Evolutionary conservation across 257 asterid genomes (phyloP).

Genomic region (Penstemon newberryi): DNA sequence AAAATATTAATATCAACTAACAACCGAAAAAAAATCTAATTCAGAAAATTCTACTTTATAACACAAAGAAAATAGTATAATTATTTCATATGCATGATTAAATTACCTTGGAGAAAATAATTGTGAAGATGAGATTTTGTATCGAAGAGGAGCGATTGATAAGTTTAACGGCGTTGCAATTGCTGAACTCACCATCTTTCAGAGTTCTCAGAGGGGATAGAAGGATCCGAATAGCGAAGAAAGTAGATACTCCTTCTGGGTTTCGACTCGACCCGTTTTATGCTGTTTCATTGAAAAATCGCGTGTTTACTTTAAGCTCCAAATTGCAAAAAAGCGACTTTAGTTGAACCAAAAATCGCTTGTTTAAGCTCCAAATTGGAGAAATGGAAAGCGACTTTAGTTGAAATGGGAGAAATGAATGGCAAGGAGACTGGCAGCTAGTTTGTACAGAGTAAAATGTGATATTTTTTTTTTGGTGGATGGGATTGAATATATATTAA

Average conservation of each 20-base stretch:
- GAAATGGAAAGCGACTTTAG: too few species aligned
- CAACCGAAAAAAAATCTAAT: neutral
- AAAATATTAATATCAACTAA: constrained; percentile 4
- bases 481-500: too few species aligned
- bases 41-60: neutral
- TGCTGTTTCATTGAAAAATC: neutral
- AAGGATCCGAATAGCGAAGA: constrained; percentile 26
- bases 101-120: constrained; percentile 43
- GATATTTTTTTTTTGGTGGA: too few species aligned
- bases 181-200: constrained; percentile 62
- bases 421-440: too few species aligned
- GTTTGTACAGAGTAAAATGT: too few species aligned
- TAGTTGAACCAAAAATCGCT: neutral
- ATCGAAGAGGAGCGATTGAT: constrained; percentile 36
- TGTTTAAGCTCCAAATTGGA: too few species aligned
- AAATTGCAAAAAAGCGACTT: neutral
- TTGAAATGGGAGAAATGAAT: too few species aligned
- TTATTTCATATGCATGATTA: neutral
- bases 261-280: constrained; percentile 20
- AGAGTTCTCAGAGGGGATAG: constrained; percentile 21
- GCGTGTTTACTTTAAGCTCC: neutral
- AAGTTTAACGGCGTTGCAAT: constrained; percentile 53
- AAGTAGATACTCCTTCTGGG: constrained; percentile 14
- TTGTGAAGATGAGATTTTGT: constrained; percentile 29
- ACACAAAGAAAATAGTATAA: neutral